Conservation (phyloP, 2,329 filamentous ascomycete genomes). For the Fusarium nematophilum region DNA sequence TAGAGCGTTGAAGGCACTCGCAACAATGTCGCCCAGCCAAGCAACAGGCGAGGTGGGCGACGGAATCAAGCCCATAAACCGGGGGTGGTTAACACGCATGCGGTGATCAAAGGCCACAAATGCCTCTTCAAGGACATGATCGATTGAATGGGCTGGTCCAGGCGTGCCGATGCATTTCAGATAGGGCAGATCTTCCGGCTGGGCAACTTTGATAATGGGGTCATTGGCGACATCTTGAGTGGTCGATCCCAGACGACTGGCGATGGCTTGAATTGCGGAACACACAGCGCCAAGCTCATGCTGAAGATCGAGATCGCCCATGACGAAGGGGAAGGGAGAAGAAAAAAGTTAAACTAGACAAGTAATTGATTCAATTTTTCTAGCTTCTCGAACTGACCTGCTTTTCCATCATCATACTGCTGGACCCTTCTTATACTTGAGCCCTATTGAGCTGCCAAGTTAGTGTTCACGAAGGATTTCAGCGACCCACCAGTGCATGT, state of each 20-base stretch:
- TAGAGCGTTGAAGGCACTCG: conserved; percentile 35
- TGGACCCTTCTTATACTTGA: too few relatives aligned
- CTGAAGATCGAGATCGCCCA: neutral
- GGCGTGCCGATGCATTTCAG: conserved; percentile 24
- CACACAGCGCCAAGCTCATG: conserved; percentile 18
- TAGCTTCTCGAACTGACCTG: too few relatives aligned
- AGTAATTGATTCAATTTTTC: too few relatives aligned
- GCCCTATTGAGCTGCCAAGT: too few relatives aligned
- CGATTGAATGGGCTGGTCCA: conserved; percentile 13
- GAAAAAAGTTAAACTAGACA: too few relatives aligned
- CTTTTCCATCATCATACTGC: too few relatives aligned
- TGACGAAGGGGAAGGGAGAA: neutral
- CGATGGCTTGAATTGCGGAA: conserved; percentile 13
- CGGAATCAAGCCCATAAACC: conserved; percentile 39
- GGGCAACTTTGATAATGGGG: conserved; percentile 26
- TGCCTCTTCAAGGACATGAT: conserved; percentile 23
- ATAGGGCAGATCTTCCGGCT: conserved; percentile 17
- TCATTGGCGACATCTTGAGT: conserved; percentile 18
- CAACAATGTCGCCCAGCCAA: conserved; percentile 38
- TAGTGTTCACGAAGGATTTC: too few relatives aligned
- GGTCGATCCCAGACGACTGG: conserved; percentile 2
- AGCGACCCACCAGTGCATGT: neutral
- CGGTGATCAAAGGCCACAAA: conserved; percentile 21
- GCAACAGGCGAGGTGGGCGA: conserved; percentile 36
- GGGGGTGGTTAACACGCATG: conserved; percentile 29